Evolutionary conservation across 805 yeast species (phyloP), one percentile per base, ranked within the genome.

Genomic region (Kluyveromyces aestuarii): DNA sequence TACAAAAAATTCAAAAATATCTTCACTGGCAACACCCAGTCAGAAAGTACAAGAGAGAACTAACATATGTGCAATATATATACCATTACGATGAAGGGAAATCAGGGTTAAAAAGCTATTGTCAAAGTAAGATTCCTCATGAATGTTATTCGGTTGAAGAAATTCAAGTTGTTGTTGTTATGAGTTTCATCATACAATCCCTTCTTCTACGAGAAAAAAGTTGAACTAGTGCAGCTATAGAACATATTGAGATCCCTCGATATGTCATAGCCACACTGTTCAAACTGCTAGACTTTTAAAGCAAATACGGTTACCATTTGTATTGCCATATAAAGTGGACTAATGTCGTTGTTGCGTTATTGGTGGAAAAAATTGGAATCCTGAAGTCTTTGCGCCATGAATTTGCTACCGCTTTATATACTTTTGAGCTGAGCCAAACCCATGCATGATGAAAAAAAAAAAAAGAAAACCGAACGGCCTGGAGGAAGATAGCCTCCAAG

Each of bases 61-160:
- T 21, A 4, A 21, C 6, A 21, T 21, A 6, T 4, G 25, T 6
- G 6, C 25, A 6, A 21, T 21, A 21, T 21, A 21, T 21, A 21
- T 6, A 21, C 25, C 8, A 30, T 13, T 30, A 30, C 14, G 7
- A 30, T 10, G 8, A 30, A 30, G 35, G 49, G 41, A 27, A 48
- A 63, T 75, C 84, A 80, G 84, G 76, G 84, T 80, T 80, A 80
- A 80, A 80, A 80, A 80, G 84, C 84, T 75, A 80, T 30, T 75
- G 82, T 62, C 68, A 64, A 63, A 57, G 53, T 57, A 54, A 69
- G 64, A 68, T 64, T 75, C 73, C 74, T 76, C 83, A 71, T 75
- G 77, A 75, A 65, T 73, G 70, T 61, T 62, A 56, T 76, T 79
- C 82, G 79, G 84, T 76, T 79, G 84, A 80, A 80, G 84, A 80